A percentile compares a stretch with the other conserved stretches of the same genome.
These are phyloP conservation scores for Penicillium antarcticum DNA, from an alignment of 495 filamentous ascomycete genomes.

Conservation along the genomic window DNA sequence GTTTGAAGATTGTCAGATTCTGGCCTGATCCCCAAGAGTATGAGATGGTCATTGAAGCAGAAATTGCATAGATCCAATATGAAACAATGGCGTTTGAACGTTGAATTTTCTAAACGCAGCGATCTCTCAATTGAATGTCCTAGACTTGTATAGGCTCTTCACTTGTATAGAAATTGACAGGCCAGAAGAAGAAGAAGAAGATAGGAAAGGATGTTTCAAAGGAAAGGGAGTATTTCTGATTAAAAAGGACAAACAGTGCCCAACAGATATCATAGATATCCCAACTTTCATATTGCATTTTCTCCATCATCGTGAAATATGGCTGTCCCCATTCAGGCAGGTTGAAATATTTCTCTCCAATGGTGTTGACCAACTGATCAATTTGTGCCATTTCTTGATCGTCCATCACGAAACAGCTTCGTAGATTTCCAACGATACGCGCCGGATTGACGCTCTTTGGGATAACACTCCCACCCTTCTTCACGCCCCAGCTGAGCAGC, in stretches of 20 bases:
- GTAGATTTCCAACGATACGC: slow-evolving; percentile 49
- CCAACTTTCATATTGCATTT: slow-evolving; percentile 3
- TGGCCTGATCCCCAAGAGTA: slow-evolving; percentile 31
- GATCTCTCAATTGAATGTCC: too few species aligned
- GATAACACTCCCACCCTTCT: slow-evolving; percentile 55
- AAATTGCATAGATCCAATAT: slow-evolving; percentile 10
- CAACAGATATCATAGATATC: too few species aligned
- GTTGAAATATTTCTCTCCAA: slow-evolving; percentile 26
- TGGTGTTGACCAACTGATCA: slow-evolving; percentile 30
- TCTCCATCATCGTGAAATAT: slow-evolving; percentile 27
- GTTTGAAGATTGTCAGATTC: slow-evolving; percentile 41
- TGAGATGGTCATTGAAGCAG: slow-evolving; percentile 30
- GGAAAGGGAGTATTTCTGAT: too few species aligned
- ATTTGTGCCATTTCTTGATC: slow-evolving; percentile 48
- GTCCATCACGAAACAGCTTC: slow-evolving; percentile 50
- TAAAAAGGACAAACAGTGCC: too few species aligned
- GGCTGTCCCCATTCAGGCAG: slow-evolving; percentile 23
- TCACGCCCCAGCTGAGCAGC: slow-evolving; percentile 58
- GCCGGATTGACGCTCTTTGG: slow-evolving; percentile 53
- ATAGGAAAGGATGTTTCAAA: too few species aligned
- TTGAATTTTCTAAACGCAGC: background rate
- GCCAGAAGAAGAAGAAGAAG: too few species aligned
- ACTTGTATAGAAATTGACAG: too few species aligned
- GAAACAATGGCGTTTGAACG: too few species aligned
- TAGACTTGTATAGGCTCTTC: too few species aligned